Percentiles rank a stretch among this genome's conserved stretches.
Evolutionary conservation across 768 basidiomycete species (phyloP).

Genomic region (Trametes gibbosa): DNA sequence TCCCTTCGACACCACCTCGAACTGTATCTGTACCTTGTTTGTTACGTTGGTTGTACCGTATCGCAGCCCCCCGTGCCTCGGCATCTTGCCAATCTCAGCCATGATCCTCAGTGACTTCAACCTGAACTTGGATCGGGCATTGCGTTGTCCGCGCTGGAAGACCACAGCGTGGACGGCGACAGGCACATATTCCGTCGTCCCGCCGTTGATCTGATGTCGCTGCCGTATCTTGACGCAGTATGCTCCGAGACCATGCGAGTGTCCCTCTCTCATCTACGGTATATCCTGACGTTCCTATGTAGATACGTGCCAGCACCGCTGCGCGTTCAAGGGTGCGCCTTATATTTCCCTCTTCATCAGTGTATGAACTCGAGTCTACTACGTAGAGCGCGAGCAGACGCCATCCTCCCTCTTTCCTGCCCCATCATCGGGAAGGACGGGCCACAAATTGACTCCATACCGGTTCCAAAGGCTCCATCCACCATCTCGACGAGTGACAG

Average conservation of each 20-base stretch:
- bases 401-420: conserved; percentile 8
- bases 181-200: no score
- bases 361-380: no score
- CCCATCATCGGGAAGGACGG: conserved; percentile 14
- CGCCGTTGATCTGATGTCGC: conserved; percentile 16
- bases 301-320: conserved; percentile 8
- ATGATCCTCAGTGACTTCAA: no score
- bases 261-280: conserved; percentile 28
- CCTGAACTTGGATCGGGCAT: background rate
- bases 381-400: background rate
- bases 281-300: conserved; percentile 19
- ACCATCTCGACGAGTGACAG: no score
- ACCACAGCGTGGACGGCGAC: conserved; percentile 26
- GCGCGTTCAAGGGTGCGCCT: background rate
- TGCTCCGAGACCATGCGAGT: conserved; percentile 58
- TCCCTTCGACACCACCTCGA: no score
- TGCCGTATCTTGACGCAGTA: conserved; percentile 67
- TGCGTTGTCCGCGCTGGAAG: no score
- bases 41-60: no score
- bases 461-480: conserved; percentile 16
- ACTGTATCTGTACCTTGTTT: no score
- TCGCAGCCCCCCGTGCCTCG: no score
- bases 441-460: conserved; percentile 2
- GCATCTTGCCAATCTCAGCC: no score
- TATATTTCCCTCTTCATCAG: background rate